phyloP scores from a whole-genome alignment of 1,284 basidiomycete genomes.

The Ceratobasidium sp. region DNA sequence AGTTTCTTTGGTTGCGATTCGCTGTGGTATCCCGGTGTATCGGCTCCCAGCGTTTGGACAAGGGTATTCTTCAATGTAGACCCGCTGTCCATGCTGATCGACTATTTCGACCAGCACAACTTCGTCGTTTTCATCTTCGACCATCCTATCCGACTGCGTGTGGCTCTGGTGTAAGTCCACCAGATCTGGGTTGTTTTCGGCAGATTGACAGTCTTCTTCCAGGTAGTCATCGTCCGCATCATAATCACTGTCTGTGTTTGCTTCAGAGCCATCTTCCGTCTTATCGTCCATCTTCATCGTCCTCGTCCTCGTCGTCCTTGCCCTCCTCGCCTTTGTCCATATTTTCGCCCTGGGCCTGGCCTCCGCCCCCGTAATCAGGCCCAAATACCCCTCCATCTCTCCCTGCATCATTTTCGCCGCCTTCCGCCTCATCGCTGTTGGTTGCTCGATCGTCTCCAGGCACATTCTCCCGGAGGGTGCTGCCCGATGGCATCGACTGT shows the following conservation, averaged over 20 bases:
- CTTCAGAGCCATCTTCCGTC: not conserved
- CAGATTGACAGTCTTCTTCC: not conserved
- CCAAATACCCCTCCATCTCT: not conserved
- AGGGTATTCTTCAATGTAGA: slow-evolving; percentile 8
- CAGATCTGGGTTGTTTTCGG: not conserved
- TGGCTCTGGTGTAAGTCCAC: not conserved
- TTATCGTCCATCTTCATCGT: not conserved
- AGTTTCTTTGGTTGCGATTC: not conserved
- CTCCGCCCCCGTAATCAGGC: not conserved
- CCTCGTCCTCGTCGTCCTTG: not conserved
- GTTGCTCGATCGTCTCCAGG: not conserved
- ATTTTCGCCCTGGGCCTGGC: not conserved
- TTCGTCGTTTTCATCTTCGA: not conserved
- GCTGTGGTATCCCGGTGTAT: not conserved
- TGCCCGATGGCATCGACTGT: too few species aligned
- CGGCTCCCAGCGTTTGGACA: not conserved
- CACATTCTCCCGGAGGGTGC: not conserved
- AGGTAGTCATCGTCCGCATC: not conserved
- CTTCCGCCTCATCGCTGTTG: not conserved
- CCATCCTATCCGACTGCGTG: too few species aligned
- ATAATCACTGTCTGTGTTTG: not conserved
- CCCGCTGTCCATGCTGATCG: not conserved
- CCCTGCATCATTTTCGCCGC: not conserved
- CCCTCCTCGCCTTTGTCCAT: not conserved
- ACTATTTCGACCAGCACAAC: not conserved